Evolutionary conservation across 164 flowering plant genomes (phyloP).

Genomic region (Magnolia kwangsiensis): DNA sequence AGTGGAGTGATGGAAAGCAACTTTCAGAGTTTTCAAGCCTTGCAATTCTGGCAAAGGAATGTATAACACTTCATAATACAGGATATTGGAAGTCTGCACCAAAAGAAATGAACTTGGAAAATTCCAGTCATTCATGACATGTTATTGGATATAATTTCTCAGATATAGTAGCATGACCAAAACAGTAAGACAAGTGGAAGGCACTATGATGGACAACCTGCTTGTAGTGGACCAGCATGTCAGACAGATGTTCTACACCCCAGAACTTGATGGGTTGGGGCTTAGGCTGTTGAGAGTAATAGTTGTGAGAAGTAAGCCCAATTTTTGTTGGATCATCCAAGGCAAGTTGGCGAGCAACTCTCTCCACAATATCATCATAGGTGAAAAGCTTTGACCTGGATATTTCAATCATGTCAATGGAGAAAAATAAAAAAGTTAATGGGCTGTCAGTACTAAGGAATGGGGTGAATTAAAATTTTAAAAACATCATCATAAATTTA

Average conservation of each 20-base stretch:
- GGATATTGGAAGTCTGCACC: slow-evolving; percentile 71
- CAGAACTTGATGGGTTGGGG: slow-evolving; percentile 88
- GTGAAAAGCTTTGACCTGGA: too few relatives aligned
- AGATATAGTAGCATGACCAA: background rate
- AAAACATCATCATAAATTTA: too few relatives aligned
- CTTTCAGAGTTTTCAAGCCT: slow-evolving; percentile 83
- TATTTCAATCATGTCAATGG: too few relatives aligned
- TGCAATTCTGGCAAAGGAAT: slow-evolving; percentile 92
- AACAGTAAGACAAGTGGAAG: background rate
- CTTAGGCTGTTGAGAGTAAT: slow-evolving; percentile 95
- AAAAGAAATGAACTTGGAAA: slow-evolving; percentile 9
- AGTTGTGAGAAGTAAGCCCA: slow-evolving; percentile 91
- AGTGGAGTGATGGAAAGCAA: slow-evolving; percentile 79
- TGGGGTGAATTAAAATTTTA: too few relatives aligned
- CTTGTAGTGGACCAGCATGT: slow-evolving; percentile 88
- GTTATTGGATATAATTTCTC: background rate
- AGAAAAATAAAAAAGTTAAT: too few relatives aligned
- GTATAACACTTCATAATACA: slow-evolving; percentile 92
- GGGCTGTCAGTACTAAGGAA: too few relatives aligned
- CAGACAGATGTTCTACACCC: slow-evolving; percentile 80
- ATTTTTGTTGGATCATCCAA: too few relatives aligned
- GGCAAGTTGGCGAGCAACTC: too few relatives aligned
- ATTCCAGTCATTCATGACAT: background rate
- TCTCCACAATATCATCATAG: too few relatives aligned
- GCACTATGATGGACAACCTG: slow-evolving; percentile 45